phyloP scores from a whole-genome alignment of 2,329 filamentous ascomycete species.

The Hymenoscyphus fructigenus region DNA sequence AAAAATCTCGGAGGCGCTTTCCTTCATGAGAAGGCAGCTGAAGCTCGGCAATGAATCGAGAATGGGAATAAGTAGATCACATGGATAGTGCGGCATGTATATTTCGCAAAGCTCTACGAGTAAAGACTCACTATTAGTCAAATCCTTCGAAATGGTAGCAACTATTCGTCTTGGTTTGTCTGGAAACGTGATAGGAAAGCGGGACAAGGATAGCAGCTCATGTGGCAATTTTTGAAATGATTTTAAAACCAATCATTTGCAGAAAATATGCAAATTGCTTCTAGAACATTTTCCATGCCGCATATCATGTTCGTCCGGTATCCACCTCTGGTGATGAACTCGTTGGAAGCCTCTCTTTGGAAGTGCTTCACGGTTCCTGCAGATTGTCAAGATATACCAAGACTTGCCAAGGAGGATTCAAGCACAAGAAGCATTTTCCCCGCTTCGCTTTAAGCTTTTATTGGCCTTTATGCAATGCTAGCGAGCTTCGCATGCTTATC shows the following conservation, averaged over 20 bases:
- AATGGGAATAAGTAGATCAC: too few relatives aligned
- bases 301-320: neutral
- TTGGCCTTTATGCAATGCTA: neutral
- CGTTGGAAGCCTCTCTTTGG: neutral
- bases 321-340: neutral
- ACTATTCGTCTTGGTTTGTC: neutral
- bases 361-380: neutral
- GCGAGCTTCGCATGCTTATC: slow-evolving; percentile 1
- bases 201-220: neutral
- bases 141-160: neutral
- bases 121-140: neutral
- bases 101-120: too few relatives aligned
- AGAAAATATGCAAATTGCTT: neutral
- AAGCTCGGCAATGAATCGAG: too few relatives aligned
- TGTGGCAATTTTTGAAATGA: neutral
- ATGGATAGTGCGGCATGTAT: too few relatives aligned
- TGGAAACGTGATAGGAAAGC: neutral
- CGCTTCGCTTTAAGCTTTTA: neutral
- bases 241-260: neutral
- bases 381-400: slow-evolving; percentile 5
- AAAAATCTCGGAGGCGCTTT: too few relatives aligned
- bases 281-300: neutral
- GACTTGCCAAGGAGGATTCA: neutral
- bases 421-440: slow-evolving; percentile 5
- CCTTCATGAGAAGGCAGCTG: too few relatives aligned